Evolutionary conservation across 176 grass and related monocot species (phyloP).

Genomic region (Thalia dealbata): DNA sequence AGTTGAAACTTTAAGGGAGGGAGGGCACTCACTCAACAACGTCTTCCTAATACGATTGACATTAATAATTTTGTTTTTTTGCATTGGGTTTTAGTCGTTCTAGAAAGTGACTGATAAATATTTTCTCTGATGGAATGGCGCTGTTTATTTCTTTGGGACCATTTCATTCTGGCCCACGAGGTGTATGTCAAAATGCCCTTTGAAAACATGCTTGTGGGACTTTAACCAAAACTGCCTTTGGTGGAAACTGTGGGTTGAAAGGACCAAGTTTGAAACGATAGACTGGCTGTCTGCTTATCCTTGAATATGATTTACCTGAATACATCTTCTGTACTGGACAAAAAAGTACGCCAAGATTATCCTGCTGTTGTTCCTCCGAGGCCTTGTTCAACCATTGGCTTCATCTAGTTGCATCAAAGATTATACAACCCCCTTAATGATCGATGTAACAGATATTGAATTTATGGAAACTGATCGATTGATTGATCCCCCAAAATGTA

Average conservation of each 20-base stretch:
- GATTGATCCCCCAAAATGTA: neutral
- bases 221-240: neutral
- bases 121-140: neutral
- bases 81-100: neutral
- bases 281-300: neutral
- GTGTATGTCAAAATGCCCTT: neutral
- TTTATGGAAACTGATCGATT: neutral
- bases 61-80: neutral
- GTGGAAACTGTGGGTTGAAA: neutral
- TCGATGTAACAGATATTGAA: neutral
- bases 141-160: neutral
- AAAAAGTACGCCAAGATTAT: neutral
- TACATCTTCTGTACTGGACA: neutral
- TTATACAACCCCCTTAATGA: neutral
- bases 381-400: neutral
- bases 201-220: neutral
- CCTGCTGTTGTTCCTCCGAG: neutral
- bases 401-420: neutral
- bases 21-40: neutral
- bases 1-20: neutral
- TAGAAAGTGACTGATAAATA: neutral
- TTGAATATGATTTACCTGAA: neutral
- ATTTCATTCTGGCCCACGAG: neutral
- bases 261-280: neutral
- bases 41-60: neutral